Conservation (phyloP, 1,139 yeast species). For the Scheffersomyces lignicola region DNA sequence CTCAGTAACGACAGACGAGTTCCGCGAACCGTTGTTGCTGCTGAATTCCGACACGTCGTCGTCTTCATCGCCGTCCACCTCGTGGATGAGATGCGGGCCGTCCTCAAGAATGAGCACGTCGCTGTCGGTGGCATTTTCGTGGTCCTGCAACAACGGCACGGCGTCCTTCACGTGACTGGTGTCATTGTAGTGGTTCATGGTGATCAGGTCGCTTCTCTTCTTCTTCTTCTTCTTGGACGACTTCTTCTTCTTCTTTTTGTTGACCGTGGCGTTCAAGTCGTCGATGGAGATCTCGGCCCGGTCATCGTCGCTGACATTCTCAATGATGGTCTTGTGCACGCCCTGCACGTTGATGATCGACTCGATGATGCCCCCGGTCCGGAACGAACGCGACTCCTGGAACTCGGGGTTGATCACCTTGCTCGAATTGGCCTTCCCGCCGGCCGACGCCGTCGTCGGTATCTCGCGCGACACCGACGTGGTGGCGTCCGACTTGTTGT, state of each 20-base stretch:
- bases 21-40: conserved; percentile 1
- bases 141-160: conserved; percentile 2
- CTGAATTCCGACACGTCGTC: conserved; percentile 6
- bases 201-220: conserved; percentile 5
- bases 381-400: conserved; percentile 39
- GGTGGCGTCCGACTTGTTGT: conserved; percentile 7
- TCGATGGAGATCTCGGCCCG: conserved; percentile 4
- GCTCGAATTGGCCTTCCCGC: conserved; percentile 3
- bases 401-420: conserved; percentile 20
- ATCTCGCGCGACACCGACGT: conserved; percentile 7
- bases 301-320: conserved; percentile 50
- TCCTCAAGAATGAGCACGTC: conserved; percentile 1
- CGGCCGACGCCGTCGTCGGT: conserved; percentile 4
- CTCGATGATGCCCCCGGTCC: conserved; percentile 78
- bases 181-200: conserved; percentile 4
- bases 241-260: conserved; percentile 4
- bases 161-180: conserved; percentile 7
- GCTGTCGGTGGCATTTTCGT: conserved; percentile 3
- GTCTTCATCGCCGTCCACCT: conserved; percentile 7
- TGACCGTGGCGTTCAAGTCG: conserved; percentile 4
- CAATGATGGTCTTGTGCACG: conserved; percentile 83
- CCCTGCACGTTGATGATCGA: conserved; percentile 84
- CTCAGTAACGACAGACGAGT: not conserved
- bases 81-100: not conserved
- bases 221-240: conserved; percentile 9